Evolutionary conservation across 2,329 filamentous ascomycete genomes (phyloP).

Genomic region (Stagonosporopsis cucurbitacearum): DNA sequence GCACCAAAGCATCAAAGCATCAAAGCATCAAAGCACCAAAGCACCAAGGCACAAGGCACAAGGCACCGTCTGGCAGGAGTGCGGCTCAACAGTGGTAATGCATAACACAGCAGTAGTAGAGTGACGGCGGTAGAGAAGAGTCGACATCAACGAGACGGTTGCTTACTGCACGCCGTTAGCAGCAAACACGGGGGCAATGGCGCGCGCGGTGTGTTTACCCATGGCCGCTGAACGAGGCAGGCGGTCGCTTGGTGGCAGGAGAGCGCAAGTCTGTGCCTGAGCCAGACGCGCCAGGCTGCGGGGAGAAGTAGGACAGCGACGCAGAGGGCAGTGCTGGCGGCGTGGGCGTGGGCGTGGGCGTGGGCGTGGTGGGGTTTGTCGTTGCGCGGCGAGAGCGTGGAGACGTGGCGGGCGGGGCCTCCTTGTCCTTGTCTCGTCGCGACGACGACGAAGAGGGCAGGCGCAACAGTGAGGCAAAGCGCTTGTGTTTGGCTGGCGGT

Average conservation of each 20-base stretch:
- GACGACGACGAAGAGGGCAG: slow-evolving; percentile 41
- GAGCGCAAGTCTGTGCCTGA: slow-evolving; percentile 40
- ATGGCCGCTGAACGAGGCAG: slow-evolving; percentile 57
- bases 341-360: background rate
- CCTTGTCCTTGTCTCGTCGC: slow-evolving; percentile 14
- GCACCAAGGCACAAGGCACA: too few relatives aligned
- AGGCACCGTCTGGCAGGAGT: background rate
- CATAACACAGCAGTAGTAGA: slow-evolving; percentile 5
- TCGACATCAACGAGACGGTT: background rate
- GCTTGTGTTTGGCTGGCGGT: slow-evolving; percentile 34
- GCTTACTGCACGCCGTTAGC: slow-evolving; percentile 17
- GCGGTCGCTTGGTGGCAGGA: slow-evolving; percentile 48
- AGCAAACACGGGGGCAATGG: slow-evolving; percentile 10
- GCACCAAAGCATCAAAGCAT: too few relatives aligned
- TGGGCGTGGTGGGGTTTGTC: slow-evolving; percentile 39
- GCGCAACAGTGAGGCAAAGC: slow-evolving; percentile 38
- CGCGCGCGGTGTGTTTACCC: slow-evolving; percentile 26
- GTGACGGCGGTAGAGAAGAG: background rate
- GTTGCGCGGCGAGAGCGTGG: slow-evolving; percentile 29
- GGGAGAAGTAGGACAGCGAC: slow-evolving; percentile 42
- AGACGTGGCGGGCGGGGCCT: slow-evolving; percentile 26
- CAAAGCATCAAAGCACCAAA: too few relatives aligned
- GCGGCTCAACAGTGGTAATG: background rate
- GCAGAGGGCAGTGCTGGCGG: slow-evolving; percentile 13
- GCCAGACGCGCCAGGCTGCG: slow-evolving; percentile 32